Evolutionary conservation across 2,329 filamentous ascomycete genomes (phyloP).

Genomic region (Thermoascus crustaceus): DNA sequence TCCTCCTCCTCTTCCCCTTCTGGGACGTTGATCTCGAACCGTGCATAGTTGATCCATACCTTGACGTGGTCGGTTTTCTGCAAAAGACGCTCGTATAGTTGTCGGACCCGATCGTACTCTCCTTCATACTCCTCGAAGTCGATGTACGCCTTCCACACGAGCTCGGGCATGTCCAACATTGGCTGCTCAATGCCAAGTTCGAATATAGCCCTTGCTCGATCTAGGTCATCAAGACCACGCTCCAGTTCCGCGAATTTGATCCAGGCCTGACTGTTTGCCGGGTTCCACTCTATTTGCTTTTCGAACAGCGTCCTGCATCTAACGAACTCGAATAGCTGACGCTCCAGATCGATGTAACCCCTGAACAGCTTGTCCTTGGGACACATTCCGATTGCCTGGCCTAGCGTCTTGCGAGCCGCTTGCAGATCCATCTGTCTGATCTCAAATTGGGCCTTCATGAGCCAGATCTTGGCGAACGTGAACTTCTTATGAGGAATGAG

Average conservation of each 20-base stretch:
- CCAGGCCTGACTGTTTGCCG: conserved; percentile 87
- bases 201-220: conserved; percentile 81
- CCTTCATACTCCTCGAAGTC: conserved; percentile 96
- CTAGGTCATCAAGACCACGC: conserved; percentile 79
- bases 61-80: conserved; percentile 98
- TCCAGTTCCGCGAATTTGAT: conserved; percentile 94
- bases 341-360: conserved; percentile 86
- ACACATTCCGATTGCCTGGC: conserved; percentile 84
- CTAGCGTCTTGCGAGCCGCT: conserved; percentile 77
- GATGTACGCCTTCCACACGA: conserved; percentile 97
- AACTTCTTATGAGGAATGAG: conserved; percentile 93
- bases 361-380: conserved; percentile 94
- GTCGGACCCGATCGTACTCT: conserved; percentile 74
- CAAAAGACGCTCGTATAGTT: conserved; percentile 81
- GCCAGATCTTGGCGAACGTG: conserved; percentile 94
- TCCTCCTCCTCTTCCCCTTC: conserved; percentile 60
- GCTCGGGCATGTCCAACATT: conserved; percentile 89
- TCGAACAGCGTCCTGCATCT: conserved; percentile 86
- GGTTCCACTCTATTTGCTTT: conserved; percentile 89
- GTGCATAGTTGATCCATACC: conserved; percentile 98
- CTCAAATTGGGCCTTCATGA: conserved; percentile 88
- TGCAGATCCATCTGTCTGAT: conserved; percentile 76
- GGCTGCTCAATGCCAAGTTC: conserved; percentile 79
- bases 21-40: conserved; percentile 92
- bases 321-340: conserved; percentile 88